These are phyloP conservation scores for Chytridiales sp. DNA, from an alignment of 371 early-diverging fungal species.

Conservation along the genomic window DNA sequence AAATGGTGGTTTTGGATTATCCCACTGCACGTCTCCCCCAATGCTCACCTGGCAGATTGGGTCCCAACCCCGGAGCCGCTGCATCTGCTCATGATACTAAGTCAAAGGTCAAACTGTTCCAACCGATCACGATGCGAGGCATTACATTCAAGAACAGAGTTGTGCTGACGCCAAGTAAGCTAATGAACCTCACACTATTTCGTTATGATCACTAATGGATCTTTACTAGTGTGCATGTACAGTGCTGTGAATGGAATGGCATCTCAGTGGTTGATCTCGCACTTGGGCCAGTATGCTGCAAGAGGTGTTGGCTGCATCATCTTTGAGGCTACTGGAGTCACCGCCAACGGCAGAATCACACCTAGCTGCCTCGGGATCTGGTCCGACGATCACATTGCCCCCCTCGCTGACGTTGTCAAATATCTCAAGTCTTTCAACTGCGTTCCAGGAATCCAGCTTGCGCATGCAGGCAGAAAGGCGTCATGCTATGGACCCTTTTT, in stretches of 20 bases:
- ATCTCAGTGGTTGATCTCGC: constrained; percentile 60
- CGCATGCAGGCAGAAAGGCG: constrained; percentile 82
- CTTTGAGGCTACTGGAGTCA: constrained; percentile 79
- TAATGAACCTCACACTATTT: background rate
- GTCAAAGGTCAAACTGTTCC: constrained; percentile 44
- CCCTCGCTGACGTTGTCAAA: constrained; percentile 60
- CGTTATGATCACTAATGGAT: background rate
- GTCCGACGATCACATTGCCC: constrained; percentile 70
- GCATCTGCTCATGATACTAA: constrained; percentile 10
- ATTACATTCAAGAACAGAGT: constrained; percentile 70
- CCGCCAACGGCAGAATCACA: constrained; percentile 72
- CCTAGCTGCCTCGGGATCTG: constrained; percentile 76
- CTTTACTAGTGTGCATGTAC: constrained; percentile 32
- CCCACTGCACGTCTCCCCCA: background rate
- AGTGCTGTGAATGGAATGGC: constrained; percentile 31
- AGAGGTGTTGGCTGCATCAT: constrained; percentile 74
- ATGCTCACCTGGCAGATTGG: constrained; percentile 5
- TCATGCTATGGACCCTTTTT: background rate
- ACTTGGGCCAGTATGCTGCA: constrained; percentile 68
- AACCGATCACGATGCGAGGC: constrained; percentile 61
- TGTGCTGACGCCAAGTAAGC: constrained; percentile 65
- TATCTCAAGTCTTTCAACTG: constrained; percentile 63
- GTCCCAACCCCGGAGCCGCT: constrained; percentile 18
- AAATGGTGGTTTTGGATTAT: no score
- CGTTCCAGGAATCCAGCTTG: constrained; percentile 56